Percentiles rank a stretch among this genome's conserved stretches.
phyloP scores from a whole-genome alignment of 2,329 filamentous ascomycete species.

The Orbilia javanica region DNA sequence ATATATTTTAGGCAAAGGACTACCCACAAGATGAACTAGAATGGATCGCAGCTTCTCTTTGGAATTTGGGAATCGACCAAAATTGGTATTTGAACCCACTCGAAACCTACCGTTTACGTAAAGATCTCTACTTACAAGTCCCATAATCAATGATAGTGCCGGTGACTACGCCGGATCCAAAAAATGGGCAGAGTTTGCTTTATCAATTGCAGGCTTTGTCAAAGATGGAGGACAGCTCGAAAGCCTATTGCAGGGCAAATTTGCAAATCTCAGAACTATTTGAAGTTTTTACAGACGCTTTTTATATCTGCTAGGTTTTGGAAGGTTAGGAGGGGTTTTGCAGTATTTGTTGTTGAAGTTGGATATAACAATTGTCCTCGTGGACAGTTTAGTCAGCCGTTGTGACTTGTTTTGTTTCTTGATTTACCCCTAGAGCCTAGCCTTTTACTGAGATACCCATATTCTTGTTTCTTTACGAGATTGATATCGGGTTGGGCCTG shows the following conservation, averaged over 20 bases:
- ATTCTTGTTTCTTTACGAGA: neutral
- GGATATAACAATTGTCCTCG: neutral
- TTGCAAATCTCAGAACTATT: slow-evolving; percentile 60
- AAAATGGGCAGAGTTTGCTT: slow-evolving; percentile 74
- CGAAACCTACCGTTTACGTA: neutral
- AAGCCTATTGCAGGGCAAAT: slow-evolving; percentile 67
- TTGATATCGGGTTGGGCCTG: neutral
- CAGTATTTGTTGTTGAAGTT: neutral
- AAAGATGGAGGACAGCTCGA: slow-evolving; percentile 70
- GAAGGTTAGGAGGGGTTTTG: neutral
- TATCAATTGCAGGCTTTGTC: slow-evolving; percentile 73
- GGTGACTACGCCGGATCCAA: slow-evolving; percentile 71
- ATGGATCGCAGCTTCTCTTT: slow-evolving; percentile 73
- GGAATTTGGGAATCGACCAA: slow-evolving; percentile 62
- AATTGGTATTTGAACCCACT: slow-evolving; percentile 57
- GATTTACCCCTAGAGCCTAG: too few species aligned
- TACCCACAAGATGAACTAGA: slow-evolving; percentile 79
- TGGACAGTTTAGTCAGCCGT: neutral
- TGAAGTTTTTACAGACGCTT: neutral
- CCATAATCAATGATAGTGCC: slow-evolving; percentile 72
- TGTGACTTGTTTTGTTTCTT: neutral
- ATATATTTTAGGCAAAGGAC: slow-evolving; percentile 59
- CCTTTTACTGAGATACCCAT: neutral
- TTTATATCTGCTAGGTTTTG: neutral
- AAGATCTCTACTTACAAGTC: slow-evolving; percentile 71